Base-by-base conservation (phyloP, 2,329 filamentous ascomycete species). In the Diaporthe vexans region DNA sequence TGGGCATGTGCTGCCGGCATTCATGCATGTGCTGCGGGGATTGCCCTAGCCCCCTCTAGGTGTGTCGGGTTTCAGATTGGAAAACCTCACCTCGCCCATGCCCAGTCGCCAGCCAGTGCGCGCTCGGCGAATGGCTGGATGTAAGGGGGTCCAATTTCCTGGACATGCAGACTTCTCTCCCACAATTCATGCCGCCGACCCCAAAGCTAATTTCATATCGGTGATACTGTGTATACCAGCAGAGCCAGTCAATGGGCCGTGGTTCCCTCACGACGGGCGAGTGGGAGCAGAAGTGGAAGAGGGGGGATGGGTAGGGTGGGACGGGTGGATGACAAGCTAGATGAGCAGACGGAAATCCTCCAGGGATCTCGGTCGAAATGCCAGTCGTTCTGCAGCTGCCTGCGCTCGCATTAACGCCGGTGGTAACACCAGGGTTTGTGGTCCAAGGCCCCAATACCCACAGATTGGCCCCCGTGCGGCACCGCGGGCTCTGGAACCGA, bases 121-220 rank as follows among this genome's bases (percentile, higher is more conserved):
- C 11, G 46, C 61, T 19, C 46, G 26, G 46, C 46, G 46, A 67
- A 67, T 67, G 63, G 63, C 63, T 52, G 63, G 63, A 67, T 29
- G 63, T 67, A 67, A 67, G 63, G 63, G 63, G 13, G 21, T 21
- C 63, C 33, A 67, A 67, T 67, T 54, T 67, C 63, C 63, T 67
- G 29, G 21, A 21, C 63, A 3, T 21, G 61, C 11, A 51, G 43
- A 19, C 21, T 67, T 67, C 46, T 52, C 40, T 52, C 46, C 63
- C 46, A 11, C 46, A 67, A 26, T 67, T 67, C 63, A 67, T 67
- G 63, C 61, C 46, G 29, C 29, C 61, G 61, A 67, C 63, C 51
- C 51, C 51, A 46, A 48, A 37, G 46, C 48, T 26, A 51, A 67
- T 67, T 33, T 67, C 33, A 52, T 9, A 52, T 51, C 33, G 5